Conservation (phyloP, 2,329 filamentous ascomycete species). For the Paramyrothecium sp. region DNA sequence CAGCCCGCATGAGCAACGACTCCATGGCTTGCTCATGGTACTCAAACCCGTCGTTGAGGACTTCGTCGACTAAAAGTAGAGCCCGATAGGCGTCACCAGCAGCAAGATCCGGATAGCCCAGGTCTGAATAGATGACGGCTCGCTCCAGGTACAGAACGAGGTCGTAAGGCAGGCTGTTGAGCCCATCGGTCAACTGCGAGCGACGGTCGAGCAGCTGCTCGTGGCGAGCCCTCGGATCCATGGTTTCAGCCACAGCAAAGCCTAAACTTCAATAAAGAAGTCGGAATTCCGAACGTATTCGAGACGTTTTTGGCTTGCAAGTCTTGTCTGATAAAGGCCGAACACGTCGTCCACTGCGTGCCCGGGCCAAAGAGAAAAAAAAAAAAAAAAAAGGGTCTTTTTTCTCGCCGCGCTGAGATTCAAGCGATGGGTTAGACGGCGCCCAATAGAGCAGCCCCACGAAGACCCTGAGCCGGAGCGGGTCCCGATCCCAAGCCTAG, state of each 20-base stretch:
- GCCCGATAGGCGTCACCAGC: constrained; percentile 88
- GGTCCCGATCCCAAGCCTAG: not conserved
- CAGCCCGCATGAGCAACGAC: constrained; percentile 37
- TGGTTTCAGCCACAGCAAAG: constrained; percentile 6
- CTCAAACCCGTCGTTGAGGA: constrained; percentile 75
- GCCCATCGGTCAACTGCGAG: constrained; percentile 53
- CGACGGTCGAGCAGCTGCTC: constrained; percentile 53
- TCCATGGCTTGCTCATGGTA: constrained; percentile 70
- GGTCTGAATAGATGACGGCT: constrained; percentile 66
- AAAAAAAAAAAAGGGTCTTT: not conserved
- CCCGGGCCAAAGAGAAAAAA: not conserved
- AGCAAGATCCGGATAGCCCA: constrained; percentile 88
- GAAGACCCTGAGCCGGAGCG: not conserved
- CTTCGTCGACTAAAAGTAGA: constrained; percentile 81
- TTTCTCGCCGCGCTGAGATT: not conserved
- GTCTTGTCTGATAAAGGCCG: constrained; percentile 12
- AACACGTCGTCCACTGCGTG: constrained; percentile 16
- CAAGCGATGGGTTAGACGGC: not conserved
- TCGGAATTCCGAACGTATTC: not conserved
- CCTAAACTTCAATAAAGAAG: constrained; percentile 18
- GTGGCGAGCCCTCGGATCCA: constrained; percentile 34
- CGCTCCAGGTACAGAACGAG: constrained; percentile 66
- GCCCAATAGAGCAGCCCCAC: not conserved
- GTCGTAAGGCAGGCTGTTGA: constrained; percentile 56
- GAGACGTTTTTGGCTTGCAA: no score